phyloP scores from a whole-genome alignment of 352 stramenopile genomes.

The Lagenidium sp. region DNA sequence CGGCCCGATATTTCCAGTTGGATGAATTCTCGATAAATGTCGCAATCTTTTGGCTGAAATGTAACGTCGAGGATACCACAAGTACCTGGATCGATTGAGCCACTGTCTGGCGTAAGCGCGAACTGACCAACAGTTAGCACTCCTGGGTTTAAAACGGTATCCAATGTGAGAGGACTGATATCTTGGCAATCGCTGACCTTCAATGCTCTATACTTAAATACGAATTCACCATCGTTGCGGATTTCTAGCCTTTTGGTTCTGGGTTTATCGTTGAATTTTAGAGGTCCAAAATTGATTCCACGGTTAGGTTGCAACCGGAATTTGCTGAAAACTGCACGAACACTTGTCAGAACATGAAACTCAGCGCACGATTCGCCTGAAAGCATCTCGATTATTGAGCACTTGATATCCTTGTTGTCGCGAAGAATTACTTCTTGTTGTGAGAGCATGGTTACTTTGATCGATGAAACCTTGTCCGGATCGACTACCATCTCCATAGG shows the following conservation, averaged over 20 bases:
- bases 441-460: conserved; percentile 80
- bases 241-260: conserved; percentile 83
- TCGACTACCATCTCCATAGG: conserved; percentile 71
- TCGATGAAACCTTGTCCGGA: conserved; percentile 45
- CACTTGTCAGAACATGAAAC: conserved; percentile 79
- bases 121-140: conserved; percentile 73
- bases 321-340: conserved; percentile 73
- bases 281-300: conserved; percentile 90
- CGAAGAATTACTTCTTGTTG: conserved; percentile 66
- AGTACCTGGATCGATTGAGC: conserved; percentile 78
- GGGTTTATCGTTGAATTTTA: conserved; percentile 82
- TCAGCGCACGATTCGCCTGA: conserved; percentile 86
- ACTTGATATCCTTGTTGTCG: conserved; percentile 91
- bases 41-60: conserved; percentile 75
- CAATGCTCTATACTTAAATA: conserved; percentile 87
- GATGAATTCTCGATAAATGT: conserved; percentile 63
- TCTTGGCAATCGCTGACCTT: too few species aligned
- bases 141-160: conserved; percentile 22
- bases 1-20: conserved; percentile 70
- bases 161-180: conserved; percentile 19
- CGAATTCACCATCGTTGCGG: conserved; percentile 91
- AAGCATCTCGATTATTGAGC: conserved; percentile 88
- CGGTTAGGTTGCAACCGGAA: conserved; percentile 84
- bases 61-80: conserved; percentile 56
- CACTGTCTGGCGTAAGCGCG: conserved; percentile 56